Evolutionary conservation across 2,329 filamentous ascomycete species (phyloP), one percentile per base, ranked within the genome.

Genomic region (Monilinia vaccinii-corymbosi): DNA sequence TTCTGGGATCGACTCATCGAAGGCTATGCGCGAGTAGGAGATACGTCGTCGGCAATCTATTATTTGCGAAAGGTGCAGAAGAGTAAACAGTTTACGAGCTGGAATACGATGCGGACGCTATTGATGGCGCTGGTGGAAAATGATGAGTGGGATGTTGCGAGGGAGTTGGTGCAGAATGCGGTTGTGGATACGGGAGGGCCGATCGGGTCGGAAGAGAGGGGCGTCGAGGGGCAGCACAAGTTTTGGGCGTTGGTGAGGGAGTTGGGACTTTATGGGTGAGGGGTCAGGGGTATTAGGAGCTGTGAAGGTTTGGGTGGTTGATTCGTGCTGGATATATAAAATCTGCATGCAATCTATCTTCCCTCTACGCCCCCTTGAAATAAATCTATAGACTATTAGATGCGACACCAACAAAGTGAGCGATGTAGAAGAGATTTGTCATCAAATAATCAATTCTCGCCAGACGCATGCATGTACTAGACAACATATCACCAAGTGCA

Each of bases 1-100:
- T 83, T 91, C 66, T 91, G 85, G 79, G 86, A 89, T 71, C 80
- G 85, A 57, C 77, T 87, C 62, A 80, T 91, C 64, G 81, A 84
- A 68, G 87, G 86, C 1, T 89, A 87, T 70, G 81, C 86, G 9
- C 65, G 72, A 14, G 72, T 75, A 11, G 80, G 81, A 49, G 78
- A 85, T 61, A 73, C 78, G 0, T 71, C 71, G 38, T 75, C 72
- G 36, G 82, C 83, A 2, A 74, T 82, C 66, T 69, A 69, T 51
- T 73, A 82, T 44, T 81, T 82, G 64, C 71, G 76, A 55, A 73
- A 59, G 32, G 57, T 58, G 21, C 62, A 63, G 13, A 62, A 57
- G n/a, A 60, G 45, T 40, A 60, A 55, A 40, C 40, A 36, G 14
- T 55, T 55, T 2, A 60, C 64, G n/a, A 65, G 70, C 9, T 73